These are phyloP conservation scores for Trichoderma asperellum DNA, from an alignment of 2,329 filamentous ascomycete genomes.

Conservation along the genomic window DNA sequence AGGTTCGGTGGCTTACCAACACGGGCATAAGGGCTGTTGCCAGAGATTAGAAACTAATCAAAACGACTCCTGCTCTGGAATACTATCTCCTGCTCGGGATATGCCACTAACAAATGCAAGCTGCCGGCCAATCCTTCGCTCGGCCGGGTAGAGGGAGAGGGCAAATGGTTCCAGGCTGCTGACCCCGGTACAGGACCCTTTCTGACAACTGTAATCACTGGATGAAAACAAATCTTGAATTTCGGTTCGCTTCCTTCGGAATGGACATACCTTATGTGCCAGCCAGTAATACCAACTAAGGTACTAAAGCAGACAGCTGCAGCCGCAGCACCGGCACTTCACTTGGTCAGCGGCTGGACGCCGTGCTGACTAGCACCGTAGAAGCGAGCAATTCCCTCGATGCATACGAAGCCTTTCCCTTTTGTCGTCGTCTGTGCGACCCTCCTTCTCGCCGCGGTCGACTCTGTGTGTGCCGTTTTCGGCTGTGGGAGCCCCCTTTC, in stretches of 20 bases:
- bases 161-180: not conserved
- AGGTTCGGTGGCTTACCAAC: not conserved
- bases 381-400: slow-evolving; percentile 9
- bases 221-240: not conserved
- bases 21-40: not conserved
- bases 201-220: not conserved
- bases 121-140: not conserved
- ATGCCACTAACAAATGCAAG: not conserved
- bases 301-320: not conserved
- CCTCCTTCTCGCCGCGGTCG: slow-evolving; percentile 6
- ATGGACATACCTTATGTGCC: not conserved
- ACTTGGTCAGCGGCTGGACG: slow-evolving; percentile 2
- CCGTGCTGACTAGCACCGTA: not conserved
- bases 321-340: slow-evolving; percentile 13
- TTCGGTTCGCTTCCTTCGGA: not conserved
- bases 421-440: slow-evolving; percentile 2
- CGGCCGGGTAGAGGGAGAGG: not conserved
- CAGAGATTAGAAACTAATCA: not conserved
- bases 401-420: not conserved
- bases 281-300: not conserved
- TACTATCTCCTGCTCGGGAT: not conserved
- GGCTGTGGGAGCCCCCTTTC: slow-evolving; percentile 11
- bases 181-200: not conserved
- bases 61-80: not conserved
- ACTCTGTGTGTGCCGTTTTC: slow-evolving; percentile 10